Base-by-base conservation (phyloP, 2,329 filamentous ascomycete genomes). In the Parascedosporium putredinis region DNA sequence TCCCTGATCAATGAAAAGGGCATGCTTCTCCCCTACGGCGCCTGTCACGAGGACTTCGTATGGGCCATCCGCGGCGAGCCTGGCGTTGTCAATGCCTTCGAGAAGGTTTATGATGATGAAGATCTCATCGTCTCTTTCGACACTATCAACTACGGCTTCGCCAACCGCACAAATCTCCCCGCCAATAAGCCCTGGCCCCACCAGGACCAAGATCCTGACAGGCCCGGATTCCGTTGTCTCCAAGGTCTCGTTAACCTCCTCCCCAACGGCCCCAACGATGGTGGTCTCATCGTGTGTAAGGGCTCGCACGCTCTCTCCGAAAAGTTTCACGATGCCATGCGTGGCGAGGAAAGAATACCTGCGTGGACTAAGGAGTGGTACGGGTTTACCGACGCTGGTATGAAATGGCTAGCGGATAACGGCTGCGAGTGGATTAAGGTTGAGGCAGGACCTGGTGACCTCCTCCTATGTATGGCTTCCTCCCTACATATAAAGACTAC, bases 71-170 rank as follows among this genome's bases (percentile, higher is more conserved):
- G 70, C n/a, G 60, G 62, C 3, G 72, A 74, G 58, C 68, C 69
- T 8, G 71, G 68, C 2, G 68, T 75, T 0, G 60, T 74, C 12
- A 60, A 58, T 2, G 62, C 70, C 1, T 75, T 75, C 47, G 70
- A 67, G 54, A 68, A 68, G 57, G 63, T 74, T 4, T 73, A 67
- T 50, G 63, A 63, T 14, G 70, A 69, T 2, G 56, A 67, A 45
- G 70, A 75, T 45, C 57, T 75, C 20, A 64, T 75, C 22, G 72
- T 73, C 1, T 74, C 71, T 0, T 75, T 73, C 52, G 72, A 75
- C 52, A 67, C 67, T 6, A 59, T 72, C 53, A 73, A 72, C 58
- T 66, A 69, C 45, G 45, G 45, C 27, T 66, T 74, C 50, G 62
- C 68, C 9, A 69, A 68, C 53, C 64, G 63, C 44, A 59, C 54